Percentiles rank a stretch among this genome's conserved stretches.
Evolutionary conservation across 192 early-diverging fungal genomes (phyloP).

Genomic region (Coemansia sp.): DNA sequence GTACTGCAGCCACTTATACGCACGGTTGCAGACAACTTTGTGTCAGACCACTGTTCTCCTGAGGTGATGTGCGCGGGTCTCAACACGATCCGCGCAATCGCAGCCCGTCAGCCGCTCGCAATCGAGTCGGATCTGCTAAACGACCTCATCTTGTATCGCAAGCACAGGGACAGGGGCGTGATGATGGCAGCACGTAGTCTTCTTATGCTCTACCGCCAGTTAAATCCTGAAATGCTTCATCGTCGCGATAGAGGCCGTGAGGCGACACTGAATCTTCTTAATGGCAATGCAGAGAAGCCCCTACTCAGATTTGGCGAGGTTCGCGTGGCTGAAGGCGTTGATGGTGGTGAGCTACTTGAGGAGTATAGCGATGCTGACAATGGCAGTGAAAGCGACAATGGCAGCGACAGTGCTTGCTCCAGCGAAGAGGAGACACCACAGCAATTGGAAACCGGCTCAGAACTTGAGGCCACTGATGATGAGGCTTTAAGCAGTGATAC

Average conservation of each 20-base stretch:
- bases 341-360: constrained; percentile 78
- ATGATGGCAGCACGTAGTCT: constrained; percentile 91
- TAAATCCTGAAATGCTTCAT: constrained; percentile 92
- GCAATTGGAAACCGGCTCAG: constrained; percentile 31
- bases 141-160: constrained; percentile 89
- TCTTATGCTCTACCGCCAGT: constrained; percentile 89
- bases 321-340: constrained; percentile 66
- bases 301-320: constrained; percentile 72
- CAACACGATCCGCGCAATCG: constrained; percentile 87
- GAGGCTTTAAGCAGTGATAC: constrained; percentile 18
- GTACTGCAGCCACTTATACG: constrained; percentile 82
- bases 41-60: constrained; percentile 84
- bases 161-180: constrained; percentile 91
- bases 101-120: constrained; percentile 84
- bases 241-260: constrained; percentile 92
- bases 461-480: constrained; percentile 39
- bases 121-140: constrained; percentile 83
- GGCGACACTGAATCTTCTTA: constrained; percentile 70
- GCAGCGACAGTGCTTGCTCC: background rate
- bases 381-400: constrained; percentile 13
- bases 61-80: constrained; percentile 96
- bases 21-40: constrained; percentile 95
- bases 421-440: constrained; percentile 1
- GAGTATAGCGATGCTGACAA: constrained; percentile 24
- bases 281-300: constrained; percentile 55